Percentiles rank a stretch among this genome's conserved stretches.
Conservation (phyloP, 805 yeast genomes). For the Suhomyces emberorum region DNA sequence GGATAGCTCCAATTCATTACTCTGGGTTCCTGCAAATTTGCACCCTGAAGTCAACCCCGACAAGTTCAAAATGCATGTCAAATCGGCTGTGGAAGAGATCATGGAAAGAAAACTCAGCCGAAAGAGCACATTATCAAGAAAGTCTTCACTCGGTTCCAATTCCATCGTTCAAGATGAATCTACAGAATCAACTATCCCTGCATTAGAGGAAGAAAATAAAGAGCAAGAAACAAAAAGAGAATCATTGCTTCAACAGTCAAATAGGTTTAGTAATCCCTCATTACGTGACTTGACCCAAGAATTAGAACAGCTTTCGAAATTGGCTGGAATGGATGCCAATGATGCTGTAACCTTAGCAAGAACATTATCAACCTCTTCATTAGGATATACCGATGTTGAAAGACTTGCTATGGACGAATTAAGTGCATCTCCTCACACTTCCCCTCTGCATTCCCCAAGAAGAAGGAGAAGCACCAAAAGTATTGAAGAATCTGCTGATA, state of each 20-base stretch:
- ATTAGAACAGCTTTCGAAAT: conserved; percentile 65
- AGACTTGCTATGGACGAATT: conserved; percentile 20
- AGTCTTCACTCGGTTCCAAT: conserved; percentile 11
- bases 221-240: conserved; percentile 2
- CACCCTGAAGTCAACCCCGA: conserved; percentile 97
- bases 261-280: conserved; percentile 51
- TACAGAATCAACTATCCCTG: conserved; percentile 1
- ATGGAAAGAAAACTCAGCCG: conserved; percentile 36
- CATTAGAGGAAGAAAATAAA: background rate
- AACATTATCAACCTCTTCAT: conserved; percentile 67
- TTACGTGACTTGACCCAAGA: conserved; percentile 71
- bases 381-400: conserved; percentile 55
- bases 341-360: conserved; percentile 84
- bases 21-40: conserved; percentile 95
- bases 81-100: conserved; percentile 51
- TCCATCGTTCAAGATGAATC: conserved; percentile 1
- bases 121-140: conserved; percentile 23
- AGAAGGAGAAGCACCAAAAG: conserved; percentile 1
- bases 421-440: conserved; percentile 7
- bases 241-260: conserved; percentile 4
- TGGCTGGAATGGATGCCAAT: conserved; percentile 74
- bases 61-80: conserved; percentile 67
- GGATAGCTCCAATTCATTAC: conserved; percentile 42
- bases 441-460: conserved; percentile 11
- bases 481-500: background rate